Evolutionary conservation across 306 rosid species (phyloP).

Genomic region (Astragalus membranaceus): DNA sequence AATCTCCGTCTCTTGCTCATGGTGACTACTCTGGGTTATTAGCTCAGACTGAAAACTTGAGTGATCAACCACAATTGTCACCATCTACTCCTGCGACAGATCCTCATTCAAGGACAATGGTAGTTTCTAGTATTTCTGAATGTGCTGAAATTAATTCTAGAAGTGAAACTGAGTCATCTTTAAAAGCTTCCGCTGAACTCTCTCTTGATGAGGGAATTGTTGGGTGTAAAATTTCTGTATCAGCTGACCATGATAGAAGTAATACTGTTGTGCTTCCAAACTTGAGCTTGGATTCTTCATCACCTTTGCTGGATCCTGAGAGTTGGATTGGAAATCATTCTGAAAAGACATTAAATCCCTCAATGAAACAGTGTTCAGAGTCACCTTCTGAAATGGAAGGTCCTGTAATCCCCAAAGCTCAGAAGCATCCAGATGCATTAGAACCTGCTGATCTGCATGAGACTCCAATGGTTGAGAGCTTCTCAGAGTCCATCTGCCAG

Average conservation of each 20-base stretch:
- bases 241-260: slow-evolving; percentile 4
- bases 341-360: slow-evolving; percentile 2
- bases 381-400: slow-evolving; percentile 18
- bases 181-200: slow-evolving; percentile 19
- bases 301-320: slow-evolving; percentile 12
- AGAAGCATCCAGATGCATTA: slow-evolving; percentile 21
- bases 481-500: background rate
- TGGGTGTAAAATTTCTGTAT: slow-evolving; percentile 2
- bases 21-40: background rate
- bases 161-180: slow-evolving; percentile 12
- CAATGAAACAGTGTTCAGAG: slow-evolving; percentile 2
- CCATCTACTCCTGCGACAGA: slow-evolving; percentile 11
- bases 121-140: slow-evolving; percentile 20
- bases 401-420: background rate
- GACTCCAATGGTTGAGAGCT: slow-evolving; percentile 16
- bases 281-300: slow-evolving; percentile 8
- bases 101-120: background rate
- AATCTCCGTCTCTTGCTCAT: slow-evolving; percentile 19
- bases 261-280: background rate
- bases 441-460: slow-evolving; percentile 14
- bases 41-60: slow-evolving; percentile 9
- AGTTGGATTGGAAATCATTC: background rate
- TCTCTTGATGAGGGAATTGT: slow-evolving; percentile 5
- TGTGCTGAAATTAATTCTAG: slow-evolving; percentile 15
- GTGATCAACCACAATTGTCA: slow-evolving; percentile 21